Evolutionary conservation across 306 rosid species (phyloP).

Genomic region (Arachis hypogaea): DNA sequence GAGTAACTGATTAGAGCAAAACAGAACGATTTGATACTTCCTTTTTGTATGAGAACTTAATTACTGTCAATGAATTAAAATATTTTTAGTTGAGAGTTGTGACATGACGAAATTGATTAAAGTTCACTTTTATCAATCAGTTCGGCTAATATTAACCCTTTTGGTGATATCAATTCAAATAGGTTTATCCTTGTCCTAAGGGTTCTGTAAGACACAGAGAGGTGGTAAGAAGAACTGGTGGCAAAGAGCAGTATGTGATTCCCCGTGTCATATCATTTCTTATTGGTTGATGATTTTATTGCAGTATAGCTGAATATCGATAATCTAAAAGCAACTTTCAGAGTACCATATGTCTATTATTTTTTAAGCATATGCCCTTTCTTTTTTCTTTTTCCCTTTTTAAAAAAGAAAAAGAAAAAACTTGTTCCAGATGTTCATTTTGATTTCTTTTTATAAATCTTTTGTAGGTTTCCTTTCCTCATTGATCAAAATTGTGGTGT

Average conservation of each 20-base stretch:
- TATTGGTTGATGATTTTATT: constrained; percentile 17
- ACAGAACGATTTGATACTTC: no score
- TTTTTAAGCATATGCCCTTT: constrained; percentile 1
- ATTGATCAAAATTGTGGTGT: constrained; percentile 65
- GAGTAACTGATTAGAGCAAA: not conserved
- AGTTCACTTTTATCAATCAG: constrained; percentile 24
- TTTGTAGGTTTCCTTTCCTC: constrained; percentile 90
- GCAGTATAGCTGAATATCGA: constrained; percentile 12
- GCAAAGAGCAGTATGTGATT: constrained; percentile 85
- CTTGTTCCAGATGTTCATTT: not conserved
- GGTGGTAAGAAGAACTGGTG: constrained; percentile 71
- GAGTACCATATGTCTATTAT: not conserved
- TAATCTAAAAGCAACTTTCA: constrained; percentile 6
- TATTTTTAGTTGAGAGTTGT: constrained; percentile 21
- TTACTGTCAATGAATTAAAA: constrained; percentile 7
- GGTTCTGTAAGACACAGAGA: constrained; percentile 88
- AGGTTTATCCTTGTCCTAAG: constrained; percentile 97
- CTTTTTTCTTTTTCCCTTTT: no score
- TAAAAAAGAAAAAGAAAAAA: no score
- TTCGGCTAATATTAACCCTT: constrained; percentile 35
- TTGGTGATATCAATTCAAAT: constrained; percentile 36
- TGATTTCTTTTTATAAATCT: constrained; percentile 4
- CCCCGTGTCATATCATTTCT: constrained; percentile 31
- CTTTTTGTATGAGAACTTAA: not conserved
- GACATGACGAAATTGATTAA: constrained; percentile 28